Conservation (phyloP, 2,329 filamentous ascomycete species). For the Colletotrichum chrysophilum region DNA sequence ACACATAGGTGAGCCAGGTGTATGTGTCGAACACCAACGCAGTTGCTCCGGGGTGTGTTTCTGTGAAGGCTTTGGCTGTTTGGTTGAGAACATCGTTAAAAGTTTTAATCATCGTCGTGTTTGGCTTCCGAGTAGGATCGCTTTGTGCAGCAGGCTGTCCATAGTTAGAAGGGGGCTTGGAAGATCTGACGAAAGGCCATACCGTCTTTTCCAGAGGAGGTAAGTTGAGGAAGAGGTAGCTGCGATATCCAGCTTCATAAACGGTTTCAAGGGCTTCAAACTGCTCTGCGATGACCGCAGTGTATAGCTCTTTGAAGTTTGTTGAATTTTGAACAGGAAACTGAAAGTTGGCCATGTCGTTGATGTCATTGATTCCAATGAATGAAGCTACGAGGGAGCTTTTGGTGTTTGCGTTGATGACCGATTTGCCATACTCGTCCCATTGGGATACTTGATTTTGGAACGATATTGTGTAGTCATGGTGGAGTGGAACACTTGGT, state of each 20-base stretch:
- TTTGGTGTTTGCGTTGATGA: constrained; percentile 28
- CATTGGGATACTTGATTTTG: constrained; percentile 57
- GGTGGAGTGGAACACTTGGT: constrained; percentile 51
- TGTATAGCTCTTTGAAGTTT: not conserved
- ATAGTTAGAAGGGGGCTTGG: not conserved
- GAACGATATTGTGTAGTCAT: constrained; percentile 48
- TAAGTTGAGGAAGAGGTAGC: constrained; percentile 56
- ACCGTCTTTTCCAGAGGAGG: constrained; percentile 45
- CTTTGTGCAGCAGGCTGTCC: not conserved
- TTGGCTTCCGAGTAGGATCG: not conserved
- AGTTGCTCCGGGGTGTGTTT: constrained; percentile 20
- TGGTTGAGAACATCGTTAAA: constrained; percentile 6
- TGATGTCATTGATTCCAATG: constrained; percentile 64
- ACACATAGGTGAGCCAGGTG: constrained; percentile 31
- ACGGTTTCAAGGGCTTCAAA: constrained; percentile 35
- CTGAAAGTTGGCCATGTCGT: constrained; percentile 36
- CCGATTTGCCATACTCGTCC: constrained; percentile 34
- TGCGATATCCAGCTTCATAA: constrained; percentile 54
- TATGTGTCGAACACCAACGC: constrained; percentile 35
- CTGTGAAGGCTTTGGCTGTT: constrained; percentile 34
- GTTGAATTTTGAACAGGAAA: not conserved
- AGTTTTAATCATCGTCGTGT: not conserved
- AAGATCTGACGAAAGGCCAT: not conserved
- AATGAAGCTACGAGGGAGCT: constrained; percentile 54
- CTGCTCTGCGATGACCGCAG: constrained; percentile 1